Evolutionary conservation across 139 green algal genomes (phyloP), one percentile per base, ranked within the genome.

Genomic region (Ostreobium quekettii): DNA sequence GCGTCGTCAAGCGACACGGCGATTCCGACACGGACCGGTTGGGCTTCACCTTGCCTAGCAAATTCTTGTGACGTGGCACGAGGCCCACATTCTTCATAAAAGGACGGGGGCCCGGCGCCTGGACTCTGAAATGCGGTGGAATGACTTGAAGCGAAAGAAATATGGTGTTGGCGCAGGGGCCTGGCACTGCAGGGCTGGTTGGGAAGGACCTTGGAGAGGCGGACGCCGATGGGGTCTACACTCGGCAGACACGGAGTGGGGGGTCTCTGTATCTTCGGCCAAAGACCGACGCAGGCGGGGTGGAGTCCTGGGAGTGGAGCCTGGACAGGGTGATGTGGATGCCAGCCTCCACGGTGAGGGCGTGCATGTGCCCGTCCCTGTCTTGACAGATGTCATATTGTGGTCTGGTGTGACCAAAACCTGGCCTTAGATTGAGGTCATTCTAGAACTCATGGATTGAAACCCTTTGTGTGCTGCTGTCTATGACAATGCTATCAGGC

Each of bases 201-300:
- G 63, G 15, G 5, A 29, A 70, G 42, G 63, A 70, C 63, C 36
- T 70, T 22, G 63, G 63, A 36, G 15, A 66, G 32, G 6, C 63
- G 6, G 63, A 70, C 63, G 36, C 42, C 6, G 22, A 70, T 30
- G 63, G 63, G 22, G 63, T 70, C 24, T 70, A 70, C 29, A 30
- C 36, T 33, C 26, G 59, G 11, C 37, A 64, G 39, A 70, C 39
- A 29, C n/a, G 22, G 4, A 64, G 33, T 22, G 63, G 39, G 8
- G 36, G 29, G 8, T n/a, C 7, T 28, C 24, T 70, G 5, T 70
- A 63, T 33, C 42, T 70, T 7, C 15, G 63, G 6, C 8, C 47
- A 26, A 6, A 26, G 6, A 63, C 24, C 36, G 63, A 26, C 24
- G 22, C 8, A 47, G 11, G 32, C 4, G 30, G 19, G 7, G 8